Evolutionary conservation across 257 asterid species (phyloP), one percentile per base, ranked within the genome.

Genomic region (Fraxinus americana): DNA sequence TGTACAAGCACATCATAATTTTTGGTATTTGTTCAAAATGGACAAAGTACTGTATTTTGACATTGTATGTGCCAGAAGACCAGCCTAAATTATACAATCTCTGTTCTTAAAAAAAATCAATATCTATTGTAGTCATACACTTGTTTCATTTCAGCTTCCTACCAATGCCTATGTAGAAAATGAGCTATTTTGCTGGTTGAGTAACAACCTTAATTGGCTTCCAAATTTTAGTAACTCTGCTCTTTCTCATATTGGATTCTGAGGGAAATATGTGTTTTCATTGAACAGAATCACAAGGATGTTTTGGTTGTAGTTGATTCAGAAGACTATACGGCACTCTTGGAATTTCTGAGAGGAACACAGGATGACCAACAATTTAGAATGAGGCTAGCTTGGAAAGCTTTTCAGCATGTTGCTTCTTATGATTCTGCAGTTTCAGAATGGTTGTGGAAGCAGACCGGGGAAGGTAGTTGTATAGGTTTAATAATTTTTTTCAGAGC

Each of bases 361-460:
- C 81, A 75, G 78, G 91, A 85, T 17, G 94, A 93, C 70, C 89
- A 86, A 79, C 91, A 86, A 48, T 91, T 96, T 73, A 87, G 94
- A 50, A 92, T 84, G 86, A 83, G 66, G 85, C 85, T 96, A 74
- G 99, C 98, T 72, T 92, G 98, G 94, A 96, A 96, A 85, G 98
- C 98, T 78, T 96, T 96, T 87, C 92, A 90, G 83, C 98, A 96
- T 79, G 94, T 89, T 70, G 98, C 98, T 87, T 92, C 97, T n/a
- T 96, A 93, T 83, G 98, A 96, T 79, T 89, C 99, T 75, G 99
- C 99, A 81, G 98, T 96, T 83, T 93, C 99, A 39, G 98, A 96
- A 76, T 96, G 99, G 98, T 79, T 95, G 82, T 93, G 98, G 98
- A 93, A 93, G 89, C 97, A 92, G 85, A 89, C 94, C 65, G 89